Conservation (phyloP, 192 early-diverging fungal species). For the Bifiguratus adelaidae region DNA sequence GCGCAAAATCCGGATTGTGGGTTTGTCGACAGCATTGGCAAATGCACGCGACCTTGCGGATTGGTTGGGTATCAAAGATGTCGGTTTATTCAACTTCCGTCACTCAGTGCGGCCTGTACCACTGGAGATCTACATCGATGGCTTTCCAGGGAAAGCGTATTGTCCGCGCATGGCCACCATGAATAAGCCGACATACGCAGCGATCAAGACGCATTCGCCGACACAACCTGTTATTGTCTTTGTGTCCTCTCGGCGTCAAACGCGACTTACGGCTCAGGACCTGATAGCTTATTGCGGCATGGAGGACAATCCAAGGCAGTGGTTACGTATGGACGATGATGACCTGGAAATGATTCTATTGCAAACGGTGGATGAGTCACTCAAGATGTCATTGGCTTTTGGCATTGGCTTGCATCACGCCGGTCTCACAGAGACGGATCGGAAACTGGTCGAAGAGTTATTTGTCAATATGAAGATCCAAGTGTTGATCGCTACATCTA, state of each 20-base stretch:
- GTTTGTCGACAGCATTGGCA: slow-evolving; percentile 92
- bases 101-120: slow-evolving; percentile 97
- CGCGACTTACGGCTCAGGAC: slow-evolving; percentile 92
- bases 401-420: slow-evolving; percentile 98
- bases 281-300: slow-evolving; percentile 86
- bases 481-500: slow-evolving; percentile 89
- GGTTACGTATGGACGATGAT: slow-evolving; percentile 77
- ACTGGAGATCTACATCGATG: slow-evolving; percentile 94
- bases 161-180: slow-evolving; percentile 97
- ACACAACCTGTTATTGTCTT: slow-evolving; percentile 93
- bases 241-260: slow-evolving; percentile 96
- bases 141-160: slow-evolving; percentile 93
- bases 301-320: slow-evolving; percentile 87
- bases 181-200: slow-evolving; percentile 95
- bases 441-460: slow-evolving; percentile 83
- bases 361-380: slow-evolving; percentile 67
- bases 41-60: slow-evolving; percentile 93
- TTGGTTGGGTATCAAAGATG: slow-evolving; percentile 85
- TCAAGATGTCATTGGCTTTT: slow-evolving; percentile 76
- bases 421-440: slow-evolving; percentile 79
- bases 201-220: slow-evolving; percentile 92
- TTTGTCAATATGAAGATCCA: slow-evolving; percentile 95
- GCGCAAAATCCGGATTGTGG: slow-evolving; percentile 80
- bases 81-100: slow-evolving; percentile 93
- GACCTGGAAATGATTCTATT: slow-evolving; percentile 62